Conservation (phyloP, 129 eudicot species). For the Escallonia herrerae region DNA sequence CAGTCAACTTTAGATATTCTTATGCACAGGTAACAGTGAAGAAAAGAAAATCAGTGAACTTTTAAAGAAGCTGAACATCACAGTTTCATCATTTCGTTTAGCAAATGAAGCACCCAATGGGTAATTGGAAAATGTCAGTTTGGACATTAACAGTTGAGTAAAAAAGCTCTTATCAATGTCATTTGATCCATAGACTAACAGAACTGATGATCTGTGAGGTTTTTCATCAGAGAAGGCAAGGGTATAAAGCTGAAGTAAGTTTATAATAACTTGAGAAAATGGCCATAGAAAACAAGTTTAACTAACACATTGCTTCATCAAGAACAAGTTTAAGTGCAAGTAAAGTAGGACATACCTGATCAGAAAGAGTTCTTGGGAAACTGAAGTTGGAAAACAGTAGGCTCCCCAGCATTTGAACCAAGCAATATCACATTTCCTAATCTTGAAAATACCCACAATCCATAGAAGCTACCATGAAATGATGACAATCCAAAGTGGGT, state of each 20-base stretch:
- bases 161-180: not conserved
- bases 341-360: slow-evolving; percentile 1
- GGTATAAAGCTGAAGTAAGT: too few species aligned
- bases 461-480: slow-evolving; percentile 13
- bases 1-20: not conserved
- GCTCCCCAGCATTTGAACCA: not conserved
- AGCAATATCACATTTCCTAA: not conserved
- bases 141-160: not conserved
- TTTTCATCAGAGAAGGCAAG: too few species aligned
- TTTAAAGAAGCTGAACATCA: not conserved
- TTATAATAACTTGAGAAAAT: too few species aligned
- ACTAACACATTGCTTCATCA: not conserved
- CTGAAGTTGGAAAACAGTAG: slow-evolving; percentile 2
- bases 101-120: not conserved
- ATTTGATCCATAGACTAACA: not conserved
- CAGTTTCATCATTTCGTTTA: not conserved
- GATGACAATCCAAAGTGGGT: slow-evolving; percentile 6
- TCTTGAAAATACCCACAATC: slow-evolving; percentile 4
- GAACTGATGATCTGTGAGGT: too few species aligned
- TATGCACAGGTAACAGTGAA: not conserved
- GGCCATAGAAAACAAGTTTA: not conserved
- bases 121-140: not conserved
- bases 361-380: not conserved
- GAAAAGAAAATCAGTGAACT: not conserved
- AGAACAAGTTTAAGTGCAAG: not conserved